Percentiles rank a stretch among this genome's conserved stretches.
Conservation (phyloP, 2,329 filamentous ascomycete species). For the Pseudogymnoascus sp. region DNA sequence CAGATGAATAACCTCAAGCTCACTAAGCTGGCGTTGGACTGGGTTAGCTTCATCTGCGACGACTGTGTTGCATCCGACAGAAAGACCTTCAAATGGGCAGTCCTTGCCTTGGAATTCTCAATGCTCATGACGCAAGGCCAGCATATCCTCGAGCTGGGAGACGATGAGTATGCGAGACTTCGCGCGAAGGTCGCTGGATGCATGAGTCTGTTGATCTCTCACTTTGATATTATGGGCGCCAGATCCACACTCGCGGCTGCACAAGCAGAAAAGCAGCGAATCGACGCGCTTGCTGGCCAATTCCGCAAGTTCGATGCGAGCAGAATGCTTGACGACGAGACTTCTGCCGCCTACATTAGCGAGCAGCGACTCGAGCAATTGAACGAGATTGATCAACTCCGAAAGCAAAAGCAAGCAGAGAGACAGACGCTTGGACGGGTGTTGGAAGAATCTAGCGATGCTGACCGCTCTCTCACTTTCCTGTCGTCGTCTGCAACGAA, state of each 20-base stretch:
- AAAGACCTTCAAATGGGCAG: slow-evolving; percentile 96
- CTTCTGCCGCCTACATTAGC: slow-evolving; percentile 66
- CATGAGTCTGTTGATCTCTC: slow-evolving; percentile 94
- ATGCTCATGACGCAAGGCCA: slow-evolving; percentile 95
- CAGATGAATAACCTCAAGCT: slow-evolving; percentile 97
- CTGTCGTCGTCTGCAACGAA: slow-evolving; percentile 92
- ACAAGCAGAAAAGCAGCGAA: slow-evolving; percentile 82
- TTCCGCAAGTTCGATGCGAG: slow-evolving; percentile 73
- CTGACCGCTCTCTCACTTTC: slow-evolving; percentile 87
- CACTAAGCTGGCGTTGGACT: slow-evolving; percentile 86
- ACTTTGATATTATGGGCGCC: slow-evolving; percentile 98
- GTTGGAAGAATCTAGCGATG: slow-evolving; percentile 88
- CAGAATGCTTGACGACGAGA: slow-evolving; percentile 67
- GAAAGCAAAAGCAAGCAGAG: slow-evolving; percentile 74
- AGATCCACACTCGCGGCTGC: slow-evolving; percentile 78
- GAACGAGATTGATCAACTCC: slow-evolving; percentile 64
- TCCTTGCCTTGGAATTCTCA: slow-evolving; percentile 87
- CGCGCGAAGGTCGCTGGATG: slow-evolving; percentile 88
- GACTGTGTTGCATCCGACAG: slow-evolving; percentile 91
- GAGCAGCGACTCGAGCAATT: slow-evolving; percentile 69
- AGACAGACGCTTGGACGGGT: slow-evolving; percentile 83
- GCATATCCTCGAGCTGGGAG: slow-evolving; percentile 83
- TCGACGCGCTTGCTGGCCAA: slow-evolving; percentile 71
- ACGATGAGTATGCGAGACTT: slow-evolving; percentile 76
- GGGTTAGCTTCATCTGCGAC: slow-evolving; percentile 96